phyloP scores from a whole-genome alignment of 768 basidiomycete species.

The Suillus bovinus region DNA sequence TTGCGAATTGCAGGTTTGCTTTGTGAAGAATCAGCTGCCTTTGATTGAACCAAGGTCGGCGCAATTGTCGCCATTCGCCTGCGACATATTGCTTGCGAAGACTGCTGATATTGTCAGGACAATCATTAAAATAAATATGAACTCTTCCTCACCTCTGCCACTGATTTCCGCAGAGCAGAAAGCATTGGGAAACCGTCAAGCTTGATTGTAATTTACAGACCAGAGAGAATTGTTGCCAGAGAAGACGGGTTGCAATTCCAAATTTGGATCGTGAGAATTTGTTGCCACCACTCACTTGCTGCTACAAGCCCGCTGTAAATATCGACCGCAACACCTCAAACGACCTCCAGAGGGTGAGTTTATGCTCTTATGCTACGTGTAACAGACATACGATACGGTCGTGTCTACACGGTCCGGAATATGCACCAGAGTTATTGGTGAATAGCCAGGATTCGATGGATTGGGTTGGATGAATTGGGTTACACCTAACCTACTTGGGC shows the following conservation, averaged over 20 bases:
- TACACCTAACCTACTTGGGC: neutral
- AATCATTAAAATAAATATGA: neutral
- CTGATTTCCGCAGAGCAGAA: slow-evolving; percentile 17
- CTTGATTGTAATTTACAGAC: slow-evolving; percentile 4
- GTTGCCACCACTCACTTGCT: neutral
- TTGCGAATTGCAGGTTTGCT: slow-evolving; percentile 11
- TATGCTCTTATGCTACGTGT: slow-evolving; percentile 14
- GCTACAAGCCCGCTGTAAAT: slow-evolving; percentile 9
- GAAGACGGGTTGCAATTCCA: slow-evolving; percentile 14
- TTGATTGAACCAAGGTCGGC: slow-evolving; percentile 7
- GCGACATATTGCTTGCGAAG: slow-evolving; percentile 9
- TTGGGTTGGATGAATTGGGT: slow-evolving; percentile 37
- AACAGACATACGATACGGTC: neutral
- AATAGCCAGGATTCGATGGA: slow-evolving; percentile 41
- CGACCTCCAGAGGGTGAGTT: slow-evolving; percentile 42
- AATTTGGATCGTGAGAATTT: slow-evolving; percentile 28
- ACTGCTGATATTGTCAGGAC: neutral
- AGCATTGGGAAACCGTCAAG: slow-evolving; percentile 18
- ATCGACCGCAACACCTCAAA: slow-evolving; percentile 28
- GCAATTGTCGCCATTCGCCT: slow-evolving; percentile 15
- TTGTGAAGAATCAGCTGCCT: slow-evolving; percentile 1
- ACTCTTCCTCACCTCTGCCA: slow-evolving; percentile 15
- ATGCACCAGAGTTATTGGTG: slow-evolving; percentile 24
- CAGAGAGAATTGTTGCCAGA: neutral
- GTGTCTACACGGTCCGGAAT: slow-evolving; percentile 1